phyloP scores from a whole-genome alignment of 495 filamentous ascomycete species.

The Penicillium dipodomyicola region DNA sequence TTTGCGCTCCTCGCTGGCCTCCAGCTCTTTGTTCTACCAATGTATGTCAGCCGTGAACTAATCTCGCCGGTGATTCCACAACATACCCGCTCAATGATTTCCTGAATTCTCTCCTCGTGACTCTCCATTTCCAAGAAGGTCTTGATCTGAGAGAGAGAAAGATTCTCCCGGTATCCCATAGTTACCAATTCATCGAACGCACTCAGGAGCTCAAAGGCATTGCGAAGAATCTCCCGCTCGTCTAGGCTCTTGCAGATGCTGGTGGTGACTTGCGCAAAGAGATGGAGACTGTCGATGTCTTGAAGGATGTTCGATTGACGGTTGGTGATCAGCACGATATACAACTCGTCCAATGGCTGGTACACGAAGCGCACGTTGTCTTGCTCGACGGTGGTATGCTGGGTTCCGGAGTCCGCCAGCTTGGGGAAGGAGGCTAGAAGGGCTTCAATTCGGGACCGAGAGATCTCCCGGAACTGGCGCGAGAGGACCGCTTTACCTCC shows the following conservation, averaged over 20 bases:
- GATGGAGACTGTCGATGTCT: slow-evolving; percentile 95
- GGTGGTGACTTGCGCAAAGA: slow-evolving; percentile 94
- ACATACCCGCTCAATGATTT: slow-evolving; percentile 87
- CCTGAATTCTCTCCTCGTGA: slow-evolving; percentile 97
- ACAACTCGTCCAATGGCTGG: slow-evolving; percentile 96
- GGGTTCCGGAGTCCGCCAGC: slow-evolving; percentile 87
- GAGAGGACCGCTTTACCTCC: slow-evolving; percentile 97
- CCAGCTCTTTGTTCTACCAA: slow-evolving; percentile 90
- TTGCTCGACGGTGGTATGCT: slow-evolving; percentile 97
- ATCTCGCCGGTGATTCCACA: background rate
- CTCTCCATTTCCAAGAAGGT: slow-evolving; percentile 99
- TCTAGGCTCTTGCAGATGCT: slow-evolving; percentile 95
- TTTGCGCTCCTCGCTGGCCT: slow-evolving; percentile 96
- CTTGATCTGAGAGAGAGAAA: slow-evolving; percentile 93
- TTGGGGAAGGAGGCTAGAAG: slow-evolving; percentile 96
- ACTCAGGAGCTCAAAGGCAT: slow-evolving; percentile 92
- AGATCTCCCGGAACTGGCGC: slow-evolving; percentile 94
- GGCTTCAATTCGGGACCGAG: slow-evolving; percentile 91
- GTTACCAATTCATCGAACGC: slow-evolving; percentile 97
- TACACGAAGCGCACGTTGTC: slow-evolving; percentile 99
- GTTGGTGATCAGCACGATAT: slow-evolving; percentile 99
- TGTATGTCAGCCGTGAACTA: slow-evolving; percentile 17
- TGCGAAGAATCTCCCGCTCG: slow-evolving; percentile 88
- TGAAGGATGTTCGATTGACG: slow-evolving; percentile 98
- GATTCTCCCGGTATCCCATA: slow-evolving; percentile 90